These are phyloP conservation scores for Pyrenula aspistea DNA, from an alignment of 495 filamentous ascomycete genomes.

Conservation along the genomic window DNA sequence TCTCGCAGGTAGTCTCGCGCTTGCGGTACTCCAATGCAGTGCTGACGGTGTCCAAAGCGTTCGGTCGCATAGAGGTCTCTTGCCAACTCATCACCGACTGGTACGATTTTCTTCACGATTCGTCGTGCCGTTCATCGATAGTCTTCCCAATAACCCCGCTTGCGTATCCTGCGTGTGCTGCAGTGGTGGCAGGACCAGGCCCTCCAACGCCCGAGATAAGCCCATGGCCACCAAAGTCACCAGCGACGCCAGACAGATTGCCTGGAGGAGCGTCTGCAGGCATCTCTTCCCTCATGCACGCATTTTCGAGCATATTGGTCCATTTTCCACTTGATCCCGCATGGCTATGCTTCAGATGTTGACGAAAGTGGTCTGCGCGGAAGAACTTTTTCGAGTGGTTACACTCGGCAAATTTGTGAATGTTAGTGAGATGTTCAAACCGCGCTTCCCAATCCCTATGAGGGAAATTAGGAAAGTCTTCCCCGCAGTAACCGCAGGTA, in stretches of 20 bases:
- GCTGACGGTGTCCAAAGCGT: neutral
- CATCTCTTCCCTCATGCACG: slow-evolving; percentile 90
- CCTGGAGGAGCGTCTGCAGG: slow-evolving; percentile 23
- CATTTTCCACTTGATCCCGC: slow-evolving; percentile 94
- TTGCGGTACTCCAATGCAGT: neutral
- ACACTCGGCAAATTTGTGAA: slow-evolving; percentile 96
- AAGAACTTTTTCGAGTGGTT: slow-evolving; percentile 98
- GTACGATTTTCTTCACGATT: neutral
- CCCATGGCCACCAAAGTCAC: neutral
- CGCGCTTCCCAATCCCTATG: slow-evolving; percentile 72
- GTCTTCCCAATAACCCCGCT: neutral
- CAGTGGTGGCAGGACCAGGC: neutral
- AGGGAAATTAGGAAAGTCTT: slow-evolving; percentile 70
- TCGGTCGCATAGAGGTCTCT: neutral
- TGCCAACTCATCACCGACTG: neutral
- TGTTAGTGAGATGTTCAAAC: slow-evolving; percentile 71
- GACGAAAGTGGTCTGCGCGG: slow-evolving; percentile 93
- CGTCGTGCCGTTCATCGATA: neutral
- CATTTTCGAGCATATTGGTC: slow-evolving; percentile 96
- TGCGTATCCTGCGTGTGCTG: neutral
- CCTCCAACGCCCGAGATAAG: neutral
- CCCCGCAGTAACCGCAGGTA: slow-evolving; percentile 89
- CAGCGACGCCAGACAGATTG: slow-evolving; percentile 9
- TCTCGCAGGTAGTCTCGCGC: neutral
- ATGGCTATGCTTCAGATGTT: slow-evolving; percentile 97